Percentiles rank a stretch among this genome's conserved stretches.
Conservation (phyloP, 2,329 filamentous ascomycete species). For the Cladophialophora psammophila region DNA sequence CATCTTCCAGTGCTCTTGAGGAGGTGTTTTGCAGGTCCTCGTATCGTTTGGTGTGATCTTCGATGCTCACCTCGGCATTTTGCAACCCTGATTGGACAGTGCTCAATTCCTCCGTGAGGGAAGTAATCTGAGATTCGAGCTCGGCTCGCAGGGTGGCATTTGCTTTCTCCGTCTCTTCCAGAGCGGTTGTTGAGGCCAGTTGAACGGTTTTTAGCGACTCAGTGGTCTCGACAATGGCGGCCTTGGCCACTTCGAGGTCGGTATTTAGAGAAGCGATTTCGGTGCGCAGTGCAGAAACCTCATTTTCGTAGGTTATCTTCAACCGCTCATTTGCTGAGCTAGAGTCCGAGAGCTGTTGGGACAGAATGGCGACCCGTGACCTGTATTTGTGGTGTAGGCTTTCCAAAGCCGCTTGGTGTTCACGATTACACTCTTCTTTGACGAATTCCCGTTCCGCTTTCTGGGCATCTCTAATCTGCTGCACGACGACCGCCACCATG, state of each 20-base stretch:
- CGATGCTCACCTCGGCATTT: constrained; percentile 25
- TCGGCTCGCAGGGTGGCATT: constrained; percentile 48
- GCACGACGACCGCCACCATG: constrained; percentile 36
- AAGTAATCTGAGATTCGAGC: constrained; percentile 74
- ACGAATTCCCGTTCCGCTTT: constrained; percentile 33
- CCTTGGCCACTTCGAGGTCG: constrained; percentile 36
- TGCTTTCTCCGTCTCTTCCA: constrained; percentile 32
- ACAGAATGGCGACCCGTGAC: constrained; percentile 35
- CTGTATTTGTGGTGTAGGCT: constrained; percentile 36
- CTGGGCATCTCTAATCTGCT: constrained; percentile 37
- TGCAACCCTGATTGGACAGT: constrained; percentile 67
- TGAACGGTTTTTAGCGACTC: constrained; percentile 31
- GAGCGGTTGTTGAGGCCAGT: constrained; percentile 27
- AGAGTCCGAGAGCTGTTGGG: constrained; percentile 33
- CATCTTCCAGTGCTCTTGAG: constrained; percentile 28
- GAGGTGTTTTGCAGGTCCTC: constrained; percentile 30
- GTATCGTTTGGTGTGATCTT: constrained; percentile 33
- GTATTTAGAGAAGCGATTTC: constrained; percentile 26
- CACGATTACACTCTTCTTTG: constrained; percentile 27
- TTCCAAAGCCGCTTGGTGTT: constrained; percentile 30
- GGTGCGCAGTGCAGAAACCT: constrained; percentile 27
- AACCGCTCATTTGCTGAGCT: constrained; percentile 28
- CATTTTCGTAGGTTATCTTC: constrained; percentile 30
- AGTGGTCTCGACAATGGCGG: constrained; percentile 32
- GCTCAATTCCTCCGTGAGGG: constrained; percentile 73